Evolutionary conservation across 345 rosid genomes (phyloP).

Genomic region (Erucastrum elatum): DNA sequence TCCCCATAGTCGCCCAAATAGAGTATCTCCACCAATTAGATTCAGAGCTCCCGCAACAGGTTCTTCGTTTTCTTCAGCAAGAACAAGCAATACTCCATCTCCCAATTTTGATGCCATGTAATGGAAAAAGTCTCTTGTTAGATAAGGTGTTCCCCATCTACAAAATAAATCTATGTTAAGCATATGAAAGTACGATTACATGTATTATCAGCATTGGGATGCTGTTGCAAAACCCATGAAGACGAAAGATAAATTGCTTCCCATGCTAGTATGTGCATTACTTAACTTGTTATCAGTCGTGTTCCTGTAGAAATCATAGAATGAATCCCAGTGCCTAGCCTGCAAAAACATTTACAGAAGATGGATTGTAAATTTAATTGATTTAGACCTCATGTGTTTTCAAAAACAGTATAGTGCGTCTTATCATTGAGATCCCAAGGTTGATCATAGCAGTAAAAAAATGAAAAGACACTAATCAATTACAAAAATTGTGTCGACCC

Average conservation of each 20-base stretch:
- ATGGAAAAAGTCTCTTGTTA: slow-evolving; percentile 87
- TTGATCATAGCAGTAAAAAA: too few species aligned
- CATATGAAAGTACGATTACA: slow-evolving; percentile 5
- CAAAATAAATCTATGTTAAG: neutral
- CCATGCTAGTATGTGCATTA: neutral
- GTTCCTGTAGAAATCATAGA: slow-evolving; percentile 83
- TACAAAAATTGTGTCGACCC: neutral
- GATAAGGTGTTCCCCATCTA: slow-evolving; percentile 96
- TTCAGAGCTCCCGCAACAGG: slow-evolving; percentile 93
- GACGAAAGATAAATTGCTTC: neutral
- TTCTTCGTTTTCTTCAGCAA: slow-evolving; percentile 85
- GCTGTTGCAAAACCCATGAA: too few species aligned
- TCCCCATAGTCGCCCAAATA: slow-evolving; percentile 97
- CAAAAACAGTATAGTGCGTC: neutral
- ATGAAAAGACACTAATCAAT: neutral
- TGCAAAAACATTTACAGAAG: slow-evolving; percentile 41
- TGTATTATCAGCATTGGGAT: neutral
- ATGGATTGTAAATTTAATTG: neutral
- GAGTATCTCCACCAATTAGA: slow-evolving; percentile 86
- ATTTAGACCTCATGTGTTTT: neutral
- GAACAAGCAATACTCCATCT: slow-evolving; percentile 70
- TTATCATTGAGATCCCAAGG: neutral
- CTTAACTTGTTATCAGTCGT: slow-evolving; percentile 91
- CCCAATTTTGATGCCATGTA: slow-evolving; percentile 77
- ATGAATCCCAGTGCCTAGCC: slow-evolving; percentile 95